A percentile compares a stretch with the other conserved stretches of the same genome.
phyloP scores from a whole-genome alignment of 345 rosid genomes.

The sweet orange (Citrus sinensis) region DNA sequence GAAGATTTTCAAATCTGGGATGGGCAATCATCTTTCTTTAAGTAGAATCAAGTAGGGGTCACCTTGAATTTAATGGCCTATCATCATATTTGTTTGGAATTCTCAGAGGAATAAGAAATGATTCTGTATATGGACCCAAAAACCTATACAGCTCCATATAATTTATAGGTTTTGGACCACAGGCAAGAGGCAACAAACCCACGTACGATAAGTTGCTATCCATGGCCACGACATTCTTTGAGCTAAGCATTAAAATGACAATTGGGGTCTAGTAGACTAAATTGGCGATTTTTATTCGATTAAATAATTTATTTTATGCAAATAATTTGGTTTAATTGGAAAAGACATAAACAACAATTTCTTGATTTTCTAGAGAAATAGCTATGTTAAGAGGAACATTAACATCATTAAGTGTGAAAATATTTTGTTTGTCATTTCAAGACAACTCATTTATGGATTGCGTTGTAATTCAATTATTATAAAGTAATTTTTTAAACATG shows the following conservation, averaged over 20 bases:
- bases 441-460: neutral
- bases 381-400: neutral
- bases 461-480: neutral
- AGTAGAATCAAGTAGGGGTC: neutral
- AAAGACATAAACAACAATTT: neutral
- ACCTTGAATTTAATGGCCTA: neutral
- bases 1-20: neutral
- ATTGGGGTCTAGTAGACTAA: neutral
- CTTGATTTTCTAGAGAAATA: neutral
- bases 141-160: neutral
- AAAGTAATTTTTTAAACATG: neutral
- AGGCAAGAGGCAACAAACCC: neutral
- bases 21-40: neutral
- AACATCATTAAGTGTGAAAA: neutral
- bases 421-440: neutral
- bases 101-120: neutral
- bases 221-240: neutral
- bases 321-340: neutral
- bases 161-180: neutral
- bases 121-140: neutral
- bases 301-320: neutral
- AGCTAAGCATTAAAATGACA: neutral
- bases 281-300: neutral
- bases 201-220: neutral
- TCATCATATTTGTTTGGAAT: neutral